Percentiles rank a stretch among this genome's conserved stretches.
Conservation (phyloP, 192 early-diverging fungal species). For the Umbelopsis sp. region DNA sequence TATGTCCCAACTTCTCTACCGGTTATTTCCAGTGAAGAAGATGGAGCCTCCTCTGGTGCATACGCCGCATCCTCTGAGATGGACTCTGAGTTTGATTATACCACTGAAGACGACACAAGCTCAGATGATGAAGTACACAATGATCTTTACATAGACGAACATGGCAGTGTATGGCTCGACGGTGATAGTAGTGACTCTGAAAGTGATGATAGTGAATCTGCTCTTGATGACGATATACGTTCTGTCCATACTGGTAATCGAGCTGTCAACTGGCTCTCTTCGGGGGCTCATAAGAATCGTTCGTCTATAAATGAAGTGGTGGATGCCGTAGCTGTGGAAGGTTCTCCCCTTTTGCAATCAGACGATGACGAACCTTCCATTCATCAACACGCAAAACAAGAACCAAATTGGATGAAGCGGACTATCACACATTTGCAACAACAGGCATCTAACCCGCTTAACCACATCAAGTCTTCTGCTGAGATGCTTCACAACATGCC, state of each 20-base stretch:
- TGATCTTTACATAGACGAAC: neutral
- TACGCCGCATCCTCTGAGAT: slow-evolving; percentile 17
- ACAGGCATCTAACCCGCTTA: neutral
- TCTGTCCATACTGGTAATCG: neutral
- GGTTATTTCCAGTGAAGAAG: slow-evolving; percentile 10
- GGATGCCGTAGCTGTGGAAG: slow-evolving; percentile 25
- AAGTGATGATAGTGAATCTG: neutral
- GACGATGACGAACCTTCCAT: slow-evolving; percentile 13
- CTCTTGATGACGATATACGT: neutral
- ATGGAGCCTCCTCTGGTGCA: slow-evolving; percentile 5
- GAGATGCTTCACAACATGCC: slow-evolving; percentile 17
- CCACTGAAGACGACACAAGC: slow-evolving; percentile 18
- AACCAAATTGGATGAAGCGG: slow-evolving; percentile 34
- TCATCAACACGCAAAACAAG: neutral
- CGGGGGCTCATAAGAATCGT: neutral
- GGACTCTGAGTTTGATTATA: slow-evolving; percentile 17
- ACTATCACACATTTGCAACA: slow-evolving; percentile 34
- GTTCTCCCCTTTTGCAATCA: slow-evolving; percentile 2
- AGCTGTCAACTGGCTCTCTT: slow-evolving; percentile 5
- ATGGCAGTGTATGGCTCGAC: slow-evolving; percentile 1
- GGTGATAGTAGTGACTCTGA: neutral
- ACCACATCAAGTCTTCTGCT: slow-evolving; percentile 15
- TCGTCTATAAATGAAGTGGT: slow-evolving; percentile 18
- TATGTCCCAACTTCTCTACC: neutral
- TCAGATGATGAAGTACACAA: neutral